These are phyloP conservation scores for Cystobasidium pallidum DNA, from an alignment of 1,284 basidiomycete species.

Conservation along the genomic window DNA sequence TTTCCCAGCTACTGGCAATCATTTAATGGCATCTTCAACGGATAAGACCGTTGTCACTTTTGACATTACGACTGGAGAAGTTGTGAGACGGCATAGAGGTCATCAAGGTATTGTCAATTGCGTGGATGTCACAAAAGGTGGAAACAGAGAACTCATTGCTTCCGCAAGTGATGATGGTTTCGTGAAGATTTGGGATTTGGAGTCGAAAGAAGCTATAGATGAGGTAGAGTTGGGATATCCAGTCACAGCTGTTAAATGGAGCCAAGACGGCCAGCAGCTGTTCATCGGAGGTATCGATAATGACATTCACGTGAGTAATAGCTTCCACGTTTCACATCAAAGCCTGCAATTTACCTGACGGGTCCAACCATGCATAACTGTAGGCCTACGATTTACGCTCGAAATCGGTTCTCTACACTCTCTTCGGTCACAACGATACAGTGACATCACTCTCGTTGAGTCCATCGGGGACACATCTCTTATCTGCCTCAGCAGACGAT, in stretches of 20 bases:
- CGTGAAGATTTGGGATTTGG: conserved; percentile 84
- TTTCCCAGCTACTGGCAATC: conserved; percentile 45
- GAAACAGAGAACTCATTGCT: conserved; percentile 70
- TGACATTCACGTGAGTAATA: conserved; percentile 78
- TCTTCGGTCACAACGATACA: conserved; percentile 67
- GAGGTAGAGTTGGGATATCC: conserved; percentile 83
- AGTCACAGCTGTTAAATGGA: conserved; percentile 89
- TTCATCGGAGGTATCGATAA: conserved; percentile 92
- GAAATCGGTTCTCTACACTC: conserved; percentile 62
- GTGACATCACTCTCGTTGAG: conserved; percentile 81
- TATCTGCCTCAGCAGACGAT: conserved; percentile 85
- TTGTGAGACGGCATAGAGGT: conserved; percentile 70
- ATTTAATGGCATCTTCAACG: conserved; percentile 76
- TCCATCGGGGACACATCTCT: conserved; percentile 78
- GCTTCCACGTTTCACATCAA: neutral
- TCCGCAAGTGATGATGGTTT: conserved; percentile 87
- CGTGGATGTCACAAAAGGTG: conserved; percentile 78
- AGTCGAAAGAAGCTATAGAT: conserved; percentile 73
- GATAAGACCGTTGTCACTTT: conserved; percentile 77
- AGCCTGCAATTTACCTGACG: neutral
- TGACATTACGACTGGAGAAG: conserved; percentile 75
- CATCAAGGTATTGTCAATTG: conserved; percentile 86
- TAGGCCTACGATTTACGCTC: conserved; percentile 75
- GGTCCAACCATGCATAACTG: neutral
- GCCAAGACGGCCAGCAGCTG: conserved; percentile 78